Percentiles rank a stretch among this genome's conserved stretches.
Evolutionary conservation across 441 rosid genomes (phyloP).

Genomic region (Erodium trifolium): DNA sequence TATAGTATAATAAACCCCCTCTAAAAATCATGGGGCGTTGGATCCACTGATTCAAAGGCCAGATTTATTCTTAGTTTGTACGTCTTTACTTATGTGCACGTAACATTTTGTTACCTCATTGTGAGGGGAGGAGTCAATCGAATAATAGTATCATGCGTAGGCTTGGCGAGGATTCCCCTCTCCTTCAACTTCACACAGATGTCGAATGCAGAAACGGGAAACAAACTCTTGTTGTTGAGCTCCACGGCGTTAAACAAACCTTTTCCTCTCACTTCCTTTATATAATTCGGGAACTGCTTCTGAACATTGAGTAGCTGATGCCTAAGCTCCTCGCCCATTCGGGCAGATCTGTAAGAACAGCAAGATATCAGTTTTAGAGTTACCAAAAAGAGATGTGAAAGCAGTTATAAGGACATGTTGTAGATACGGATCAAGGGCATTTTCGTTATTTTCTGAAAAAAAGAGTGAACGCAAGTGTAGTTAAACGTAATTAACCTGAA

Average conservation of each 20-base stretch:
- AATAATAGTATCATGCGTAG: slow-evolving; percentile 78
- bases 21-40: too few species aligned
- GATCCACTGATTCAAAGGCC: too few species aligned
- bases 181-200: slow-evolving; percentile 86
- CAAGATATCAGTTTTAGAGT: too few species aligned
- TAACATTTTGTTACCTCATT: slow-evolving; percentile 47
- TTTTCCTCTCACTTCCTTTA: slow-evolving; percentile 88
- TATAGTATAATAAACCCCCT: too few species aligned
- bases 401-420: too few species aligned
- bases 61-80: too few species aligned
- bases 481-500: too few species aligned
- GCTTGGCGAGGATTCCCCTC: slow-evolving; percentile 87
- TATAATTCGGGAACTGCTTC: slow-evolving; percentile 52
- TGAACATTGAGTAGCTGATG: slow-evolving; percentile 46
- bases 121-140: slow-evolving; percentile 90
- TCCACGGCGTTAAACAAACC: slow-evolving; percentile 91
- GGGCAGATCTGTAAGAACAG: slow-evolving; percentile 42
- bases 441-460: too few species aligned
- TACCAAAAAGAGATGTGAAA: too few species aligned
- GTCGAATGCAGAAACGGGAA: slow-evolving; percentile 78
- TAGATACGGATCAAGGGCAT: too few species aligned
- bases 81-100: background rate
- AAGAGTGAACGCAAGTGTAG: too few species aligned
- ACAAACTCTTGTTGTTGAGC: slow-evolving; percentile 44
- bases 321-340: slow-evolving; percentile 62